These are phyloP conservation scores for Cutaneotrichosporon cavernicola DNA, from an alignment of 1,284 basidiomycete genomes.

Conservation along the genomic window DNA sequence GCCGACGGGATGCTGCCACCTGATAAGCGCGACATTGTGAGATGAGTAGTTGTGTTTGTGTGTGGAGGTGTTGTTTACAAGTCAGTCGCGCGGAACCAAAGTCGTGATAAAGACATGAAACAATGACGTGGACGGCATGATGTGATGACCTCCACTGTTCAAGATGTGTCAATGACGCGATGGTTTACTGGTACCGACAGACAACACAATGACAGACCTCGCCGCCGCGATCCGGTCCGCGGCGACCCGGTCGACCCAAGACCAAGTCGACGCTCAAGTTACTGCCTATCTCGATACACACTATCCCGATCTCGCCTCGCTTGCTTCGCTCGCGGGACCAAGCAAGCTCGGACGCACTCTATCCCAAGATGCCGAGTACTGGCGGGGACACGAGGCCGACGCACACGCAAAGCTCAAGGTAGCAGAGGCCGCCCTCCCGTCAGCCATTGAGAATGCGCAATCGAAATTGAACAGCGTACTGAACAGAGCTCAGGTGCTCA, in stretches of 20 bases:
- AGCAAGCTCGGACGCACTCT: constrained; percentile 20
- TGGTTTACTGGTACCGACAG: neutral
- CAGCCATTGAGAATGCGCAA: constrained; percentile 36
- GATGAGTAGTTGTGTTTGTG: neutral
- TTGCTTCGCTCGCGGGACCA: constrained; percentile 22
- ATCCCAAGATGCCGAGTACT: constrained; percentile 41
- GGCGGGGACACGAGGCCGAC: constrained; percentile 31
- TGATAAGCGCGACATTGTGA: neutral
- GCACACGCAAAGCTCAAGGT: constrained; percentile 30
- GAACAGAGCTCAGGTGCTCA: constrained; percentile 67
- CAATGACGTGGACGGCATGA: neutral
- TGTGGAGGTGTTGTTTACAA: neutral
- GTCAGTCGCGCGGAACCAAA: neutral
- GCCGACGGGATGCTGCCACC: neutral
- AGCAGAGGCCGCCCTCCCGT: constrained; percentile 34
- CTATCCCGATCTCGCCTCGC: constrained; percentile 37
- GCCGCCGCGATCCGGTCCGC: constrained; percentile 16
- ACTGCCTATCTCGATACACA: constrained; percentile 35
- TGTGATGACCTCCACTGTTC: neutral
- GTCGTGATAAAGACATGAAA: neutral
- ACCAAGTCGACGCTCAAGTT: constrained; percentile 25
- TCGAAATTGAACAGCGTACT: constrained; percentile 48
- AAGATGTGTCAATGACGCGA: neutral
- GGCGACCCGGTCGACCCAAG: constrained; percentile 18
- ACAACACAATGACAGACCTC: constrained; percentile 10